Base-by-base conservation (phyloP, 2,329 filamentous ascomycete species). In the Aspergillus hortae region DNA sequence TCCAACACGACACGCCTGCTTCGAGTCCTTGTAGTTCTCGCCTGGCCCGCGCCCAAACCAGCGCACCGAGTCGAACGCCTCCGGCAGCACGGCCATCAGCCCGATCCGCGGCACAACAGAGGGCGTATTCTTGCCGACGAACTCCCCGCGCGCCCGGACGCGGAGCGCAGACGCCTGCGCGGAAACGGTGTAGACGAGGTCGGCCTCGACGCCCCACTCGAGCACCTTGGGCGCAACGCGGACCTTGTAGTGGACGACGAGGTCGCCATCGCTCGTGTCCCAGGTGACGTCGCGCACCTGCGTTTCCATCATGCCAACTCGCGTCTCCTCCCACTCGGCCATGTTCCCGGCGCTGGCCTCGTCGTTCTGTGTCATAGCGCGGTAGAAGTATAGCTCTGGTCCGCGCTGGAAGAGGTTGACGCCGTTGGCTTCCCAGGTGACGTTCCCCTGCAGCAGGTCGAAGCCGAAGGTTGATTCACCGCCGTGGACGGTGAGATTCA, bases 1-100 rank as follows among this genome's bases (percentile, higher is more conserved):
- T 1, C 80, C 83, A 0, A 83, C 61, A 1, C 70, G 72, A 58
- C 86, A 82, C 1, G 81, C 79, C 12, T 73, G 61, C 53, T 88
- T 87, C 70, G 83, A 86, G 69, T 90, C 87, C 14, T 73, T 71
- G 71, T 89, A 90, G 11, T 77, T 81, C 65, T 88, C 85, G 2
- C 82, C 82, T 0, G 84, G 83, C 0, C 87, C 85, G 4, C 80
- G 79, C 5, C 85, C 85, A 54, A 82, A 80, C 83, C 86, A 90
- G 9, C 71, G 66, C 3, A 81, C 79, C 1, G 67, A 58, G 46
- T 80, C 71, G 23, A 84, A 75, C 0, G 65, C 48, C 32, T 72
- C 65, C 4, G 74, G 72, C 0, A 86, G 66, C 32, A 77, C 74
- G 4, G 87, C 61, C 46, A 83, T 77, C 4, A 88, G 70, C 0